These are phyloP conservation scores for Penicillium sp. DNA, from an alignment of 2,329 filamentous ascomycete genomes.

Conservation along the genomic window DNA sequence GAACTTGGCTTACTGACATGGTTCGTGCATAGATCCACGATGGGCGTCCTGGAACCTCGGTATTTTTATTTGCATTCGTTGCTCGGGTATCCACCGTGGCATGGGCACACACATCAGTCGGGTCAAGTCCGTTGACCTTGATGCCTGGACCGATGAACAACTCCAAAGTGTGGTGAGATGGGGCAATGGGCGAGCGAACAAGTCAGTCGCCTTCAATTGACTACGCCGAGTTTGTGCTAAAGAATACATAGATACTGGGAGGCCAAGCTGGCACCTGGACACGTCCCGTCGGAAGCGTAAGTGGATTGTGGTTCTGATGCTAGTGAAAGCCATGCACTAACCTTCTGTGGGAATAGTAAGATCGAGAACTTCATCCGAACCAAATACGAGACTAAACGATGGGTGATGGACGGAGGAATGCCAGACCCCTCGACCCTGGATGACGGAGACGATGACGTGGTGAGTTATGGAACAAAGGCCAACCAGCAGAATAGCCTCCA, in stretches of 20 bases:
- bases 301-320: constrained; percentile 25
- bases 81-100: constrained; percentile 95
- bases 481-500: not conserved
- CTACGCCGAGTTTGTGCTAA: constrained; percentile 6
- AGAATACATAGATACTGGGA: constrained; percentile 73
- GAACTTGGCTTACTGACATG: constrained; percentile 21
- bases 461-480: constrained; percentile 46
- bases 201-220: constrained; percentile 53
- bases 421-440: constrained; percentile 90
- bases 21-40: constrained; percentile 72
- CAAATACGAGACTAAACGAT: constrained; percentile 97
- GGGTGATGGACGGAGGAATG: constrained; percentile 97
- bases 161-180: constrained; percentile 89
- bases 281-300: constrained; percentile 85
- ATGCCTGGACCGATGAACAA: constrained; percentile 98
- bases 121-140: constrained; percentile 97
- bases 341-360: constrained; percentile 57
- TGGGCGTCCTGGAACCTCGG: constrained; percentile 99
- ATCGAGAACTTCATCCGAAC: constrained; percentile 99
- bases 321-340: constrained; percentile 13
- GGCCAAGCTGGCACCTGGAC: constrained; percentile 84
- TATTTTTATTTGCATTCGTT: constrained; percentile 96
- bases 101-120: constrained; percentile 99
- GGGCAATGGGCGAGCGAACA: constrained; percentile 96
- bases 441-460: constrained; percentile 81